Base-by-base conservation (phyloP, 345 rosid genomes). In the Chamaenerion angustifolium region DNA sequence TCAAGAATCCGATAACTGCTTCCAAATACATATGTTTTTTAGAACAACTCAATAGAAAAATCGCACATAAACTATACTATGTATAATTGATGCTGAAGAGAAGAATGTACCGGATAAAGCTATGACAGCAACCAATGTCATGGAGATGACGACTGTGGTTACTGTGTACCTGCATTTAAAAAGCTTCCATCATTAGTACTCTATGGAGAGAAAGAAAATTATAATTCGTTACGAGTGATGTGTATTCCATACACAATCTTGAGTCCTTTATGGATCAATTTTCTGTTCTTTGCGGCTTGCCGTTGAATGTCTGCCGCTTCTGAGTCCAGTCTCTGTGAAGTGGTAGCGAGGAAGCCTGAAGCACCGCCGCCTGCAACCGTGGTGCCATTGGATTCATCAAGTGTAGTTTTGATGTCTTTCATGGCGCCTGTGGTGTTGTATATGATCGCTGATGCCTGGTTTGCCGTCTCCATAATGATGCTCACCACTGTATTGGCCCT, bases 191-290 rank as follows among this genome's bases (percentile, higher is more conserved):
- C 44, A 50, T 43, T 10, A 42, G 5, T 42, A 6, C 3, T 18
- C 12, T 2, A 23, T 3, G 16, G 11, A 10, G 16, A n/a, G 17
- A 40, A 17, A 15, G 48, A 40, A 46, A 8, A 40, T 4, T 17
- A 6, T 6, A 46, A 10, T 14, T 4, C 43, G 37, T 31, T 31
- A 12, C 2, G 6, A 10, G 12, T 7, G n/a, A n/a, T n/a, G n/a
- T n/a, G n/a, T n/a, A n/a, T n/a, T n/a, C n/a, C n/a, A n/a, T 70
- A 77, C 87, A 66, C 77, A 31, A 83, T 73, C 69, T 67, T 54
- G 12, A 83, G 78, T 51, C 71, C 80, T 55, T 52, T 69, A 8
- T 77, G 51, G 18, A 79, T 77, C 52, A 68, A 45, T 14, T 69
- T 76, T 59, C 80, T 58, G 59, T 83, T 67, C 67, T 77, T 71